phyloP scores from a whole-genome alignment of 345 rosid genomes.

The Euphorbia lathyris region DNA sequence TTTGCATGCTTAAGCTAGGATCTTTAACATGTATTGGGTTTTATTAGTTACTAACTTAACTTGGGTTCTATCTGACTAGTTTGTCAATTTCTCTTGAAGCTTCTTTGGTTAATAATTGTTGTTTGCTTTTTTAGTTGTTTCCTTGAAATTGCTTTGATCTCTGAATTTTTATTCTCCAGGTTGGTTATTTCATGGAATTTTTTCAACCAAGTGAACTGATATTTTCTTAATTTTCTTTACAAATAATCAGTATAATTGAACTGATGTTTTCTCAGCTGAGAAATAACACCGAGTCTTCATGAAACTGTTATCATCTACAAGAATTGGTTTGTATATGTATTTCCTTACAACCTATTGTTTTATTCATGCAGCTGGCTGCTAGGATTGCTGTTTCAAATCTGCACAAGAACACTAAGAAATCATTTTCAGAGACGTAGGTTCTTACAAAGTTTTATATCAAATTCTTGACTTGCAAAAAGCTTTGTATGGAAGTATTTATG shows the following conservation, averaged over 20 bases:
- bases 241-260: no score
- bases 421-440: constrained; percentile 94
- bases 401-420: constrained; percentile 91
- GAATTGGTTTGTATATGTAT: not conserved
- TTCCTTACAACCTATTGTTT: not conserved
- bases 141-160: not conserved
- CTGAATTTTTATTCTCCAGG: not conserved
- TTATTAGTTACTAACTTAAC: not conserved
- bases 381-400: constrained; percentile 96
- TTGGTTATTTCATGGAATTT: not conserved
- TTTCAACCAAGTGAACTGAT: not conserved
- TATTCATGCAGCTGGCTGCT: constrained; percentile 76
- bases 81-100: not conserved
- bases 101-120: not conserved
- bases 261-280: not conserved
- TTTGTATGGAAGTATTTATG: not conserved
- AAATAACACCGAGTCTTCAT: not conserved
- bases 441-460: not conserved
- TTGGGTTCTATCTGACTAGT: not conserved
- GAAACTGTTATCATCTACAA: not conserved
- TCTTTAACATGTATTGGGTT: not conserved
- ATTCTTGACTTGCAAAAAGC: no score
- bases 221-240: no score
- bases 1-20: not conserved
- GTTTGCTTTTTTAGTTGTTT: not conserved